A percentile compares a stretch with the other conserved stretches of the same genome.
Conservation (phyloP, 495 filamentous ascomycete genomes). For the Saxophila tyrrhenica region DNA sequence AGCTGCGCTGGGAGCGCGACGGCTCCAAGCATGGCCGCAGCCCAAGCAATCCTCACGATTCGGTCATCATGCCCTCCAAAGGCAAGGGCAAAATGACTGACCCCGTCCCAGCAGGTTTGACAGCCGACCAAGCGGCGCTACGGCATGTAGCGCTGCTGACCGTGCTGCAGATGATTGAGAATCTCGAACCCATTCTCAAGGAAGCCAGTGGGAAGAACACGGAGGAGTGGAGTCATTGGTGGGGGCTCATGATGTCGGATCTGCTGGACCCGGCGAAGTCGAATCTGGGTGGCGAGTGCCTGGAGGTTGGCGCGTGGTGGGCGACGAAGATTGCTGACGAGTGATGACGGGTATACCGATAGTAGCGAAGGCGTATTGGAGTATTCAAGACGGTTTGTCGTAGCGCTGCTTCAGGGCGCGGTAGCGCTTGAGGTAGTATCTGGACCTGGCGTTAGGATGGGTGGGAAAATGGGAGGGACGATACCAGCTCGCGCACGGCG, state of each 20-base stretch:
- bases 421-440: slow-evolving; percentile 93
- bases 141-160: slow-evolving; percentile 68
- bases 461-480: slow-evolving; percentile 15
- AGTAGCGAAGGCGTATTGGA: background rate
- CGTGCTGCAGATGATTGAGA: slow-evolving; percentile 78
- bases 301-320: slow-evolving; percentile 95
- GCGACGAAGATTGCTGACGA: slow-evolving; percentile 31
- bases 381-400: slow-evolving; percentile 20
- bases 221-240: slow-evolving; percentile 90
- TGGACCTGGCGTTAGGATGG: slow-evolving; percentile 31
- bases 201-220: slow-evolving; percentile 74
- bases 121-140: slow-evolving; percentile 59
- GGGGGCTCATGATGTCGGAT: slow-evolving; percentile 74
- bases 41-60: slow-evolving; percentile 30
- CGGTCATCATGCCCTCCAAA: slow-evolving; percentile 4
- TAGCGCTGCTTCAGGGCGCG: slow-evolving; percentile 78
- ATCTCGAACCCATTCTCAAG: slow-evolving; percentile 69
- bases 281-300: slow-evolving; percentile 72
- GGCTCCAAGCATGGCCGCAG: slow-evolving; percentile 20
- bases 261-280: slow-evolving; percentile 52
- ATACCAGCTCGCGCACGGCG: slow-evolving; percentile 1
- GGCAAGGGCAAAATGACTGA: slow-evolving; percentile 22
- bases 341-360: slow-evolving; percentile 30
- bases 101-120: slow-evolving; percentile 40
- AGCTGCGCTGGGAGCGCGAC: slow-evolving; percentile 81